These are phyloP conservation scores for Penicillium fuscoglaucum DNA, from an alignment of 2,329 filamentous ascomycete species.

Conservation along the genomic window DNA sequence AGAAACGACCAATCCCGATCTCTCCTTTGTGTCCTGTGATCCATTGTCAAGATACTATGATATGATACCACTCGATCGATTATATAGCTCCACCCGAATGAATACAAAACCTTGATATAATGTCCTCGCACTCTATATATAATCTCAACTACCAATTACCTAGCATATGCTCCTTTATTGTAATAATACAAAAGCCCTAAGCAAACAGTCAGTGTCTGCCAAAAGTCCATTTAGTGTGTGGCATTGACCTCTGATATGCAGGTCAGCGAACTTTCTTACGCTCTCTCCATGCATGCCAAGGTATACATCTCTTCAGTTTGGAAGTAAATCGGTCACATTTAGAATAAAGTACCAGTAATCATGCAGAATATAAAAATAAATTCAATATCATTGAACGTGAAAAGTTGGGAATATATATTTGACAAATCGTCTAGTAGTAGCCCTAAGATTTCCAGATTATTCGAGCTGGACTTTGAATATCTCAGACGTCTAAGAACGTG, in stretches of 20 bases:
- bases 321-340: background rate
- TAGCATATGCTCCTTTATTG: background rate
- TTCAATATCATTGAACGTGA: too few species aligned
- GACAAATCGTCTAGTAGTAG: background rate
- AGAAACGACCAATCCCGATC: background rate
- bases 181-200: background rate
- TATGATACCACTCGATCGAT: slow-evolving; percentile 16
- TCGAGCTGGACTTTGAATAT: too few species aligned
- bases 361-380: background rate
- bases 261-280: background rate
- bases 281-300: background rate
- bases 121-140: background rate
- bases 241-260: slow-evolving; percentile 1
- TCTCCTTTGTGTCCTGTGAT: background rate
- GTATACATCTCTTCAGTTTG: background rate
- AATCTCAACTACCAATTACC: background rate
- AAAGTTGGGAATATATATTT: background rate
- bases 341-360: background rate
- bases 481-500: too few species aligned
- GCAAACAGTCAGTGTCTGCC: background rate
- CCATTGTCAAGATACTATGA: slow-evolving; percentile 11
- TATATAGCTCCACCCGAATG: slow-evolving; percentile 5
- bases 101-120: slow-evolving; percentile 1
- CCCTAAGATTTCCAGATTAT: background rate
- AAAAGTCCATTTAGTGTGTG: background rate